Evolutionary conservation across 345 rosid genomes (phyloP).

Genomic region (Durio zibethinus): DNA sequence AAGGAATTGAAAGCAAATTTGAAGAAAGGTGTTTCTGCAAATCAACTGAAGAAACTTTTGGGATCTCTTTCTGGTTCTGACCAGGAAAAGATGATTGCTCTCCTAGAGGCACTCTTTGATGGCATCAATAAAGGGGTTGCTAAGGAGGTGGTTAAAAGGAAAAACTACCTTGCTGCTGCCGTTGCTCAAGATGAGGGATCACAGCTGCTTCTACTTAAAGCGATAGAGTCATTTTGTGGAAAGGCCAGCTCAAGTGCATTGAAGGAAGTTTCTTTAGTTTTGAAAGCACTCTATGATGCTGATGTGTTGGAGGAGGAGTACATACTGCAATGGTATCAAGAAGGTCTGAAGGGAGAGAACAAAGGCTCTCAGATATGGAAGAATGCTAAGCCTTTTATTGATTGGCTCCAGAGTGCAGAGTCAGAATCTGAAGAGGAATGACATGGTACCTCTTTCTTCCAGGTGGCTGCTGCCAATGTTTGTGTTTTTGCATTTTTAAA

Average conservation of each 20-base stretch:
- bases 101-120: conserved; percentile 43
- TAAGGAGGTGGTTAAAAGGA: conserved; percentile 43
- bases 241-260: conserved; percentile 30
- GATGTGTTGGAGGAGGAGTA: conserved; percentile 60
- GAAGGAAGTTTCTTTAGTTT: conserved; percentile 55
- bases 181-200: conserved; percentile 37
- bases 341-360: conserved; percentile 35
- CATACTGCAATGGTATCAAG: conserved; percentile 49
- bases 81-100: conserved; percentile 48
- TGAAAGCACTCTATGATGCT: conserved; percentile 58
- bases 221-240: conserved; percentile 40
- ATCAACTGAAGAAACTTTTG: conserved; percentile 25
- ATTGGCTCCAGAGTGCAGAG: conserved; percentile 75
- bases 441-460: conserved; percentile 6
- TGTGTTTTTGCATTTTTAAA: background rate
- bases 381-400: conserved; percentile 50
- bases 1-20: conserved; percentile 38
- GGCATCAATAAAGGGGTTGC: conserved; percentile 50
- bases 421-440: conserved; percentile 68
- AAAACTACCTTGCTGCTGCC: conserved; percentile 42
- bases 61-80: conserved; percentile 31
- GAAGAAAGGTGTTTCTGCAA: conserved; percentile 31
- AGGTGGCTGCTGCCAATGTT: background rate
- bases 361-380: conserved; percentile 45
- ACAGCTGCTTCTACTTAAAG: conserved; percentile 45